phyloP scores from a whole-genome alignment of 306 rosid genomes.

The Vigna angularis region DNA sequence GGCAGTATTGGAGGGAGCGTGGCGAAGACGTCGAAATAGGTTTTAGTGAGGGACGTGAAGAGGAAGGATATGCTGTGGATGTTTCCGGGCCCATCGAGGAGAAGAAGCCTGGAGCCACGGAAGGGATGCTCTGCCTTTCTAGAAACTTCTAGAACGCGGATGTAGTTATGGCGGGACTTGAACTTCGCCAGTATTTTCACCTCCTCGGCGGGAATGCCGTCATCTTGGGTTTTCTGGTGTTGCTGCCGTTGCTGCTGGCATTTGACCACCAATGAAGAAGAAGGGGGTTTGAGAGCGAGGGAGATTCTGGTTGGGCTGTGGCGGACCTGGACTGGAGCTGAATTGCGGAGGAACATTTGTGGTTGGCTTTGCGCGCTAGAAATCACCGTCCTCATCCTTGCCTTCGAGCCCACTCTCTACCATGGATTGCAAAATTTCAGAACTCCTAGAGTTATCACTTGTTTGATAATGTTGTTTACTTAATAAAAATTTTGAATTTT shows the following conservation, averaged over 20 bases:
- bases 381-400: slow-evolving; percentile 45
- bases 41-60: slow-evolving; percentile 65
- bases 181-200: slow-evolving; percentile 70
- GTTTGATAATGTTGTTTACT: no score
- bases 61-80: slow-evolving; percentile 88
- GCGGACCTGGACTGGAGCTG: not conserved
- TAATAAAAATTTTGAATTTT: no score
- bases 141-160: slow-evolving; percentile 83
- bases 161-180: slow-evolving; percentile 80
- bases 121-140: slow-evolving; percentile 82
- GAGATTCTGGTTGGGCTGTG: slow-evolving; percentile 37
- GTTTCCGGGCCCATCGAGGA: slow-evolving; percentile 88
- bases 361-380: slow-evolving; percentile 45
- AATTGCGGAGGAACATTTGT: slow-evolving; percentile 31
- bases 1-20: slow-evolving; percentile 80
- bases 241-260: slow-evolving; percentile 41
- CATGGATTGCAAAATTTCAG: no score
- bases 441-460: no score
- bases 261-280: slow-evolving; percentile 26
- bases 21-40: slow-evolving; percentile 92
- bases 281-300: slow-evolving; percentile 12
- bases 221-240: slow-evolving; percentile 57
- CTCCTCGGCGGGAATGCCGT: slow-evolving; percentile 71
- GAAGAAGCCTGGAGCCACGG: slow-evolving; percentile 90
- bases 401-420: not conserved